Base-by-base conservation (phyloP, 345 rosid genomes). In the Gossypioides kirkii region DNA sequence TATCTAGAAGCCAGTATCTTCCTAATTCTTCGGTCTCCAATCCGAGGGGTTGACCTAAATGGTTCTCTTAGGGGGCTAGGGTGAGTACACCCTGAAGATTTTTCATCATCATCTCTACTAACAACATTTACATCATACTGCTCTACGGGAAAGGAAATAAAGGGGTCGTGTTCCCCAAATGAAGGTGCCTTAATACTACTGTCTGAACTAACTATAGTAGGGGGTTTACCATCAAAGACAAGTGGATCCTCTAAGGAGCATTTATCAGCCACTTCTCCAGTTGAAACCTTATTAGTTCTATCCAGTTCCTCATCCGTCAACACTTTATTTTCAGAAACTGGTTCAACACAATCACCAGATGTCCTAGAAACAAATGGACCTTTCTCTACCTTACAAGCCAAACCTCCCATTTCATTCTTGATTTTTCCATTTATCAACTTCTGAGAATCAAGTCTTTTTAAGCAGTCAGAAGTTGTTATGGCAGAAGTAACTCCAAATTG, bases 81-180 rank as follows among this genome's bases (percentile, higher is more conserved):
- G 86, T 78, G 85, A 74, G 90, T 86, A 79, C 89, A 86, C 79
- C 91, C 91, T 53, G 91, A 87, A 69, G 86, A 86, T 78, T 91
- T 95, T 89, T 95, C 97, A 64, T 79, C 99, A 88, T 91, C 91
- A 89, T 86, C 98, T 85, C 81, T 87, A 86, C 83, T 78, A 86
- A 87, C 93, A 86, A 89, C 73, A 83, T 83, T 80, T 86, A 87
- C 83, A 86, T 73, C 82, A 83, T 82, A 93, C 87, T 62, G 77
- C 72, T 62, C 74, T 13, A 52, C 78, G 58, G 86, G 84, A 53
- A 72, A 80, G 76, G 81, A 83, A 72, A 73, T 66, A 36, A 28
- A 81, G 54, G 85, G 83, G 81, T 74, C 43, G 18, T 63, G 53
- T 36, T 79, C 81, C 83, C 81, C 77, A 43, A n/a, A 69, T 17